phyloP scores from a whole-genome alignment of 2,329 filamentous ascomycete genomes.

The Pseudogymnoascus sp. region DNA sequence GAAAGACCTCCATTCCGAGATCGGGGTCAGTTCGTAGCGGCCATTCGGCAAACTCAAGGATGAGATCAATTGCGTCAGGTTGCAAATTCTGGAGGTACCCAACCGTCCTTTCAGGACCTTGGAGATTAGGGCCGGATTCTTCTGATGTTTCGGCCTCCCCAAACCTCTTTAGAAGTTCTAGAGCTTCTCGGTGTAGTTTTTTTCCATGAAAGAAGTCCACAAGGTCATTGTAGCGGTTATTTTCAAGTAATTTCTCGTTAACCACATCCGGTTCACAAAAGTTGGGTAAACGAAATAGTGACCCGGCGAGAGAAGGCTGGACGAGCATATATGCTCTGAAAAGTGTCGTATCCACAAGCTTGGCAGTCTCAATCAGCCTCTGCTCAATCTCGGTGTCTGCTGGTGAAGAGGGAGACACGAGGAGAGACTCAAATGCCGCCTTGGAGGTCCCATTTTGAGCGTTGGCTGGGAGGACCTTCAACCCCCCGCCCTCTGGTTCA shows the following conservation, averaged over 20 bases:
- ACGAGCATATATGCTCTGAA: conserved; percentile 95
- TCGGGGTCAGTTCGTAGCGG: conserved; percentile 63
- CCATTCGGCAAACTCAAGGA: conserved; percentile 88
- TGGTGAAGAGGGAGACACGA: conserved; percentile 35
- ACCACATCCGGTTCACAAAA: conserved; percentile 96
- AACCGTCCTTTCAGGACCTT: conserved; percentile 76
- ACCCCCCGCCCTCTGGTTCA: conserved; percentile 52
- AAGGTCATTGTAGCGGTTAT: conserved; percentile 80
- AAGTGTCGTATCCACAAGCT: conserved; percentile 83
- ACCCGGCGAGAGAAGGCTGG: conserved; percentile 72
- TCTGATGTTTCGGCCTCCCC: conserved; percentile 51
- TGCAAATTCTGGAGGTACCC: conserved; percentile 84
- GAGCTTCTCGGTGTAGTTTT: conserved; percentile 77
- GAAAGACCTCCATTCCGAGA: conserved; percentile 84
- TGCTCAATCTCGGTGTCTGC: conserved; percentile 53
- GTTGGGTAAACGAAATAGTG: conserved; percentile 90
- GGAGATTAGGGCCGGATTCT: conserved; percentile 48
- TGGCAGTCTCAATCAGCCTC: conserved; percentile 67
- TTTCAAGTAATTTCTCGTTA: conserved; percentile 83
- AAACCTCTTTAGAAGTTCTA: conserved; percentile 75
- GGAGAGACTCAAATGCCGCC: conserved; percentile 46
- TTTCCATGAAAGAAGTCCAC: conserved; percentile 98
- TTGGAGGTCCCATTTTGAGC: conserved; percentile 35
- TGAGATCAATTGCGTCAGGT: conserved; percentile 79
- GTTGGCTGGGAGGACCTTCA: conserved; percentile 40